Evolutionary conservation across 768 basidiomycete species (phyloP), one percentile per base, ranked within the genome.

Genomic region (Candolleomyces eurysporus): DNA sequence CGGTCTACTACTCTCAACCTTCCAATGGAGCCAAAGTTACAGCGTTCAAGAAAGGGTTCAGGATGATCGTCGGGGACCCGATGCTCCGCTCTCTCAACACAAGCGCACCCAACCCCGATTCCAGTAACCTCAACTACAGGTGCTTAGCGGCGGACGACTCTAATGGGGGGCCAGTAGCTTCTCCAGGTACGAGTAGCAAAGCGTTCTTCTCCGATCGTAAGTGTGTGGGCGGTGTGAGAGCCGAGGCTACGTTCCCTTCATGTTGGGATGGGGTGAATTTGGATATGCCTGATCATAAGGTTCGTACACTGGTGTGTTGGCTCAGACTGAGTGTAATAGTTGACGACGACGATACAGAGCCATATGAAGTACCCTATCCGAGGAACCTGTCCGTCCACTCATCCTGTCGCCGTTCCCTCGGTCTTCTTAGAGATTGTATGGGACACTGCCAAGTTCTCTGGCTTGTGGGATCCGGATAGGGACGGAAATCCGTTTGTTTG

Each of bases 1-100:
- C 65, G 5, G 59, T 68, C 6, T 68, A 68, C 45, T 68, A 68
- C 59, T 65, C 65, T 19, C 67, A 68, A 49, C 63, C 63, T n/a
- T 46, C 40, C 10, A 60, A 59, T 36, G 65, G 57, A 6, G 48
- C 43, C 39, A 61, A 60, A 36, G 54, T 56, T 16, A 67, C 65
- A 19, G 63, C 67, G 26, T 67, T 67, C 42, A 64, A 60, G 42
- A 67, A 67, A 61, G 60, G 60, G 5, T 61, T 61, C 46, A 17
- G 60, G 46, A 61, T 61, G 60, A 61, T 61, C 30, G 54, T 61
- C 4, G 60, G 60, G 1, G 60, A 61, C 49, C 60, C 60, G 11
- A 32, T 57, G 42, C 16, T 61, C 17, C 60, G 60, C n/a, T 13
- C 7, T 16, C 54, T 56, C 30, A 61, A 61, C 11, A 11, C 36